Evolutionary conservation across 1,284 basidiomycete species (phyloP).

Genomic region (Marasmius tenuissimus): DNA sequence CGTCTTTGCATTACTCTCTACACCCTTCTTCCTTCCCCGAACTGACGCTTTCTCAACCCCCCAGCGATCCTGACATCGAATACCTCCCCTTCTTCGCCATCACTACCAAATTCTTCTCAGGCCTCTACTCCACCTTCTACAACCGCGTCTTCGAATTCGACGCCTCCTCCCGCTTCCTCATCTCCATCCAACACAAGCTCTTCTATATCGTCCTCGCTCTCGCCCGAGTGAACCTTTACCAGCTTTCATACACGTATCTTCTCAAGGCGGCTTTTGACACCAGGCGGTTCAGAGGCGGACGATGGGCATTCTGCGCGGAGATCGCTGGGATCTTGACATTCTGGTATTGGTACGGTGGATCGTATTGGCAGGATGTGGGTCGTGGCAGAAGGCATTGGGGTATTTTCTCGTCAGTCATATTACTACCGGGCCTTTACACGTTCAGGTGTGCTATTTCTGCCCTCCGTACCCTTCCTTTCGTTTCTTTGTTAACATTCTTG

Average conservation of each 20-base stretch:
- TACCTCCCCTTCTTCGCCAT: conserved; percentile 98
- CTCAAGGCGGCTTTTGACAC: conserved; percentile 62
- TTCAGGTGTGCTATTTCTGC: conserved; percentile 56
- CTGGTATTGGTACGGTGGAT: conserved; percentile 76
- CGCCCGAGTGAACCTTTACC: conserved; percentile 96
- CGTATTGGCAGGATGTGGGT: conserved; percentile 66
- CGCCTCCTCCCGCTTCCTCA: conserved; percentile 59
- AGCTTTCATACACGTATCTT: conserved; percentile 82
- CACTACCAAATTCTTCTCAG: conserved; percentile 82
- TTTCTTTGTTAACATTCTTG: not conserved
- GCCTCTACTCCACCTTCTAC: conserved; percentile 94
- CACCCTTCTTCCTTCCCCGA: not conserved
- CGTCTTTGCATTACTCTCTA: conserved; percentile 22
- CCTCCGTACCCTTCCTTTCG: conserved; percentile 1
- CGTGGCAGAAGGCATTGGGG: conserved; percentile 61
- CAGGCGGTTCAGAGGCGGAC: conserved; percentile 58
- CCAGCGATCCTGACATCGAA: conserved; percentile 92
- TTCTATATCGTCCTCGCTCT: conserved; percentile 93
- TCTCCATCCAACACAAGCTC: conserved; percentile 86
- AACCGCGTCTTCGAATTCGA: conserved; percentile 87
- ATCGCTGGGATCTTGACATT: conserved; percentile 68
- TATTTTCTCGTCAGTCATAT: conserved; percentile 82
- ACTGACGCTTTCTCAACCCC: not conserved
- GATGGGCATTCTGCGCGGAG: conserved; percentile 76
- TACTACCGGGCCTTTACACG: conserved; percentile 81